phyloP scores from a whole-genome alignment of 257 asterid species.

The Solanum clarkiae region DNA sequence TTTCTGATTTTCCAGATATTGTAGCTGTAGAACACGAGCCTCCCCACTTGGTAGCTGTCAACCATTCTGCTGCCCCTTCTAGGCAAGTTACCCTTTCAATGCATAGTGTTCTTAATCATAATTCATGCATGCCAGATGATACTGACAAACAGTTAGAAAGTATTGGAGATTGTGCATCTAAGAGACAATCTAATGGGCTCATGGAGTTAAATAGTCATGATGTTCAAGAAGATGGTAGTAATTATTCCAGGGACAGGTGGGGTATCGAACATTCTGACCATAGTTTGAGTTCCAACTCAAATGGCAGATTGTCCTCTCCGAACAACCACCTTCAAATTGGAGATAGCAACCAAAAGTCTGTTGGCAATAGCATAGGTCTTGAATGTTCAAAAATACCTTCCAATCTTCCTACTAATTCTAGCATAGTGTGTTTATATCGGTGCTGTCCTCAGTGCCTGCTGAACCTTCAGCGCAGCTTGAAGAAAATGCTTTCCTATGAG shows the following conservation, averaged over 20 bases:
- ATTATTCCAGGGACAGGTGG: constrained; percentile 10
- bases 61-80: constrained; percentile 9
- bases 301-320: constrained; percentile 3
- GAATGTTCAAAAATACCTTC: constrained; percentile 3
- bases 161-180: constrained; percentile 9
- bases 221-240: constrained; percentile 14
- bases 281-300: constrained; percentile 1
- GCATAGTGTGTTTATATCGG: constrained; percentile 33
- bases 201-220: constrained; percentile 8
- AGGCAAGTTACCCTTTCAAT: neutral
- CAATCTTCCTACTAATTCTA: constrained; percentile 5
- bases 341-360: constrained; percentile 5
- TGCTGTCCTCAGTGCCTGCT: constrained; percentile 59
- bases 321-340: constrained; percentile 7
- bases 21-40: constrained; percentile 18
- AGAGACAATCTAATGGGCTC: constrained; percentile 37
- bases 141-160: constrained; percentile 10
- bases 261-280: constrained; percentile 4
- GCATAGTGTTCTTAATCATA: constrained; percentile 19
- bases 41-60: constrained; percentile 4
- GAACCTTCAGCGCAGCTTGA: constrained; percentile 40
- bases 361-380: constrained; percentile 1
- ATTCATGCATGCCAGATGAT: constrained; percentile 11
- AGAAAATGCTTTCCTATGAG: constrained; percentile 20
- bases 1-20: constrained; percentile 9